Conservation (phyloP, 345 rosid species). For the Eucalyptus erythrocorys region DNA sequence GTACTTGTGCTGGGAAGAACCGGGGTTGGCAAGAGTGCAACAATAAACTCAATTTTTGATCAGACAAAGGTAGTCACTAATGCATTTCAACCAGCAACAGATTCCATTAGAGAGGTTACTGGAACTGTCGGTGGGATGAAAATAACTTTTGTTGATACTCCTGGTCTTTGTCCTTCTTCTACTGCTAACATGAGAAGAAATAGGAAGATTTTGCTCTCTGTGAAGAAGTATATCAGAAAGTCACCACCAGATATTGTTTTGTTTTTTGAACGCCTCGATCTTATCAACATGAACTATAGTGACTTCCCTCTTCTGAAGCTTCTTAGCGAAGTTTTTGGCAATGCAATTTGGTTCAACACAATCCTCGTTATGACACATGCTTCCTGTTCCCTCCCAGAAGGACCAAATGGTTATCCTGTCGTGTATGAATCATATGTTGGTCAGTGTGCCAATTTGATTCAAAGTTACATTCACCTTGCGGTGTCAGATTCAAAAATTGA, state of each 20-base stretch:
- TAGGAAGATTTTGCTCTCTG: constrained; percentile 56
- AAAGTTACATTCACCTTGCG: constrained; percentile 62
- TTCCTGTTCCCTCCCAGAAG: constrained; percentile 55
- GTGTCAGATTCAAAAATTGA: constrained; percentile 61
- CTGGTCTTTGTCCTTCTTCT: constrained; percentile 65
- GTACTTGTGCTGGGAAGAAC: constrained; percentile 86
- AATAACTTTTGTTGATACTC: constrained; percentile 79
- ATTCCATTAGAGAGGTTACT: constrained; percentile 48
- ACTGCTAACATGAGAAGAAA: constrained; percentile 48
- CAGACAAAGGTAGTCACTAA: constrained; percentile 52
- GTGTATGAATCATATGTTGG: constrained; percentile 65
- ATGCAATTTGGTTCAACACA: constrained; percentile 80
- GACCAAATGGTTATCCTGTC: constrained; percentile 50
- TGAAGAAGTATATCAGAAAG: constrained; percentile 54
- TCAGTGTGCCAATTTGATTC: constrained; percentile 59
- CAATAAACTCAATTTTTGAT: constrained; percentile 77
- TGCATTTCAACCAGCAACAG: constrained; percentile 76
- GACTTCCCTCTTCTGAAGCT: constrained; percentile 75
- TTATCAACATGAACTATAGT: constrained; percentile 41
- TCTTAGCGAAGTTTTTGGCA: constrained; percentile 65
- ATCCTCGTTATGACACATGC: constrained; percentile 89
- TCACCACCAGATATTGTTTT: constrained; percentile 79
- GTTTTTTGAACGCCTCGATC: constrained; percentile 74
- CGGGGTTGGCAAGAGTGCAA: constrained; percentile 98
- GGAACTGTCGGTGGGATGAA: constrained; percentile 66